Evolutionary conservation across 2,329 filamentous ascomycete genomes (phyloP).

Genomic region (Claviceps arundinis): DNA sequence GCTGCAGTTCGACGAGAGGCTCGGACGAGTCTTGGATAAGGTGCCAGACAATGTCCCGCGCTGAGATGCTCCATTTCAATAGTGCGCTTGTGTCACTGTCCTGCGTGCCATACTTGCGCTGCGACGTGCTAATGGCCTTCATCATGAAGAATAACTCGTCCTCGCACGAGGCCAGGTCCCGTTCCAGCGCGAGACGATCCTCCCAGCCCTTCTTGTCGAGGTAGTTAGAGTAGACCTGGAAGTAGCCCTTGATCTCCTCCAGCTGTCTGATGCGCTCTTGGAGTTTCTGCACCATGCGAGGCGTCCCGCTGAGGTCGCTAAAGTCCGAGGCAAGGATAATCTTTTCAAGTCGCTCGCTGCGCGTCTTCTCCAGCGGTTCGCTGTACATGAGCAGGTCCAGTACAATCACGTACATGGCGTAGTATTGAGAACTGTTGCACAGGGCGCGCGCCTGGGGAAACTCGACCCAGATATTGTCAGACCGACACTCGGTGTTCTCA

Average conservation of each 20-base stretch:
- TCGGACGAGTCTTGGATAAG: slow-evolving; percentile 77
- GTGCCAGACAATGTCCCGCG: slow-evolving; percentile 94
- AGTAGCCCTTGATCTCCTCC: slow-evolving; percentile 91
- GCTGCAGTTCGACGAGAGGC: slow-evolving; percentile 82
- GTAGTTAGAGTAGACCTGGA: slow-evolving; percentile 80
- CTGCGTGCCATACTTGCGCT: slow-evolving; percentile 64
- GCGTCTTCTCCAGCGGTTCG: slow-evolving; percentile 93
- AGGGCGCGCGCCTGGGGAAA: slow-evolving; percentile 90
- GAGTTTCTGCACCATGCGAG: slow-evolving; percentile 80
- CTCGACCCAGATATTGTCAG: slow-evolving; percentile 93
- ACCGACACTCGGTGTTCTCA: slow-evolving; percentile 58
- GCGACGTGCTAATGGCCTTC: slow-evolving; percentile 97
- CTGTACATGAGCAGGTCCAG: slow-evolving; percentile 91
- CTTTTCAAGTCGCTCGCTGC: slow-evolving; percentile 88
- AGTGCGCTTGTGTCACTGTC: slow-evolving; percentile 63
- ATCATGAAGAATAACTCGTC: slow-evolving; percentile 99
- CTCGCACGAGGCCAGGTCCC: slow-evolving; percentile 77
- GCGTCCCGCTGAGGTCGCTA: slow-evolving; percentile 85
- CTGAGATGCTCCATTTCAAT: slow-evolving; percentile 85
- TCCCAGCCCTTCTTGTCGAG: slow-evolving; percentile 86
- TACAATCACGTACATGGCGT: slow-evolving; percentile 95
- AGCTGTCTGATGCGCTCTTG: slow-evolving; percentile 89
- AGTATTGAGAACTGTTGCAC: slow-evolving; percentile 95
- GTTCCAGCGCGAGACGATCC: slow-evolving; percentile 76
- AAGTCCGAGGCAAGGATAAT: slow-evolving; percentile 99